A percentile compares a stretch with the other conserved stretches of the same genome.
Evolutionary conservation across 164 flowering plant genomes (phyloP).

Genomic region (Amborella trichopoda): DNA sequence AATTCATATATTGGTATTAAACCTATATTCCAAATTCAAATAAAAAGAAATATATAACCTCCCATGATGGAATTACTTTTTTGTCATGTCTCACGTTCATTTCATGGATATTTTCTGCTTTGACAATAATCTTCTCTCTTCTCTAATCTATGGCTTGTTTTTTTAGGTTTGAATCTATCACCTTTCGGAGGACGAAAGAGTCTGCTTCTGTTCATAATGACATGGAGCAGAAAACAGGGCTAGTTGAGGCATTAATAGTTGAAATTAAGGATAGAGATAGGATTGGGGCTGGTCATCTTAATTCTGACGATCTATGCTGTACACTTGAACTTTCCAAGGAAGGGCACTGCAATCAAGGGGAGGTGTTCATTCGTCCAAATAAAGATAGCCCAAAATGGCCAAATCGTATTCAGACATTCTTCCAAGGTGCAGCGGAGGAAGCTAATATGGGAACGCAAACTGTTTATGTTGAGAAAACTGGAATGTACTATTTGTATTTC

Average conservation of each 20-base stretch:
- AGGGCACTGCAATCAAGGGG: constrained; percentile 49
- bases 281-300: constrained; percentile 50
- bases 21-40: no score
- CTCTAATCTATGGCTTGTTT: not conserved
- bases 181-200: constrained; percentile 53
- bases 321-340: constrained; percentile 29
- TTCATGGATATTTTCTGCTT: no score
- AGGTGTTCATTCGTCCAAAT: constrained; percentile 47
- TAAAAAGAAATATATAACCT: no score
- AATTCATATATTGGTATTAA: no score
- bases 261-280: constrained; percentile 66
- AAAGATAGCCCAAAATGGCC: constrained; percentile 53
- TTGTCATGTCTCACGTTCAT: not conserved
- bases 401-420: constrained; percentile 40
- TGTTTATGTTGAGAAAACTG: constrained; percentile 50
- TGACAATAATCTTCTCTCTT: no score
- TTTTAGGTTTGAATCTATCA: constrained; percentile 62
- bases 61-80: not conserved
- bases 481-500: constrained; percentile 79
- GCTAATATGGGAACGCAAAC: constrained; percentile 18
- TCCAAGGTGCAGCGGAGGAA: constrained; percentile 32
- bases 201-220: constrained; percentile 26
- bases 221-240: constrained; percentile 54
- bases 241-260: constrained; percentile 67
- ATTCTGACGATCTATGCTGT: constrained; percentile 50